Evolutionary conservation across 2,329 filamentous ascomycete genomes (phyloP), one percentile per base, ranked within the genome.

Genomic region (Aspergillus caelatus): DNA sequence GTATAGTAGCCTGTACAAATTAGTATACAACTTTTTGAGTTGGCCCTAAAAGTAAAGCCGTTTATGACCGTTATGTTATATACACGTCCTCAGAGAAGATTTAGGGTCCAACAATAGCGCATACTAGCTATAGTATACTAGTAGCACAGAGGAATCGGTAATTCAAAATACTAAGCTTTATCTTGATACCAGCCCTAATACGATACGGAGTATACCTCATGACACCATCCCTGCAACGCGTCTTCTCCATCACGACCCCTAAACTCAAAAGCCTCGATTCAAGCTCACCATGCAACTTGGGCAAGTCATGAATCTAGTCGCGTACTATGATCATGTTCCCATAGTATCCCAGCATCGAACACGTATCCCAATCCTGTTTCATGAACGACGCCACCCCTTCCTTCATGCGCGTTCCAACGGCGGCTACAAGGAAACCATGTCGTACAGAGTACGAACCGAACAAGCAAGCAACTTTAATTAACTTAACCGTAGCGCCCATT

Each of bases 151-250:
- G 11, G 12, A 36, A 4, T 36, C 14, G 34, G 12, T 36, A 36
- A 36, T 36, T 16, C 30, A 36, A 45, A 45, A 46, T 23, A 23
- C 23, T 2, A 12, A 48, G 45, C 21, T 23, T 23, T 23, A 41
- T 41, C 39, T 41, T 19, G 19, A n/a, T 41, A 19, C 39, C 39
- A 41, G 39, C 39, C 39, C 39, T 41, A 41, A 41, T 41, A 41
- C 39, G 3, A 12, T 46, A 46, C n/a, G 9, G 5, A 46, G n/a
- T 19, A 12, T 36, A 36, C 34, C 23, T 46, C 10, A 46, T 48
- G 41, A 32, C n/a, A 9, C 23, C 53, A 67, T 68, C 69, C 69
- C 68, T 70, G 55, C 61, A 69, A 70, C 70, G 68, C 70, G 69
- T 67, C 60, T 30, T 67, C 60, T 26, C 46, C 46, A 57, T 60